Conservation (phyloP, 768 basidiomycete genomes). For the Phaeotremella skinneri region DNA sequence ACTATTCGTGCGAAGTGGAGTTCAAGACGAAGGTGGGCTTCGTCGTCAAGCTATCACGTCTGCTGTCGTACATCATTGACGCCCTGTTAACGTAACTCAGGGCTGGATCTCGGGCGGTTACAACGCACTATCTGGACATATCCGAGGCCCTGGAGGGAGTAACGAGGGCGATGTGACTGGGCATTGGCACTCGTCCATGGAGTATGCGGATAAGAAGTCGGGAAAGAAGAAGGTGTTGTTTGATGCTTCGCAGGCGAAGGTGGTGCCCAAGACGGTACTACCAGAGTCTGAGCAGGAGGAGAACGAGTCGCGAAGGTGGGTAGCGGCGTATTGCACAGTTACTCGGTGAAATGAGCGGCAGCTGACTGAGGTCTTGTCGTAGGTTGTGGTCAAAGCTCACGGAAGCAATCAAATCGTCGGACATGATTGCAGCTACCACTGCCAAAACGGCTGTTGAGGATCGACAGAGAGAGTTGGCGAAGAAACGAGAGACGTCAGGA, state of each 20-base stretch:
- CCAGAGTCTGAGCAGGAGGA: constrained; percentile 83
- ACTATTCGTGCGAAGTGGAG: constrained; percentile 75
- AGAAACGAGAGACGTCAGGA: constrained; percentile 70
- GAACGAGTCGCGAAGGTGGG: constrained; percentile 81
- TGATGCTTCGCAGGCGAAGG: constrained; percentile 71
- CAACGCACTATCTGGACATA: constrained; percentile 79
- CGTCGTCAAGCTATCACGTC: not conserved
- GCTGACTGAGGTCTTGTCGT: constrained; percentile 3
- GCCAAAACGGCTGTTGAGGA: constrained; percentile 91
- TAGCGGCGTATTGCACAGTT: constrained; percentile 13
- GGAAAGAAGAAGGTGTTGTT: constrained; percentile 75
- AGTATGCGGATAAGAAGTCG: constrained; percentile 68
- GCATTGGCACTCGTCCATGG: constrained; percentile 87
- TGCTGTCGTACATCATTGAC: not conserved
- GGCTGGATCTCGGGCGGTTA: constrained; percentile 97
- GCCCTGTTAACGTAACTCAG: constrained; percentile 52
- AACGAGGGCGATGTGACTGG: constrained; percentile 78
- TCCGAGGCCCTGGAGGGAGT: constrained; percentile 64
- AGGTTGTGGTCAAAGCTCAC: constrained; percentile 84
- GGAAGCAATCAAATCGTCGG: constrained; percentile 74
- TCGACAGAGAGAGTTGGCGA: constrained; percentile 77
- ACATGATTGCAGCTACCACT: constrained; percentile 91
- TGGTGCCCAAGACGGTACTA: constrained; percentile 78
- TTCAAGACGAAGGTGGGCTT: constrained; percentile 89
- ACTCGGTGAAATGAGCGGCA: not conserved